A percentile compares a stretch with the other conserved stretches of the same genome.
Conservation (phyloP, 2,329 filamentous ascomycete species). For the Colletotrichum tamarilloi region DNA sequence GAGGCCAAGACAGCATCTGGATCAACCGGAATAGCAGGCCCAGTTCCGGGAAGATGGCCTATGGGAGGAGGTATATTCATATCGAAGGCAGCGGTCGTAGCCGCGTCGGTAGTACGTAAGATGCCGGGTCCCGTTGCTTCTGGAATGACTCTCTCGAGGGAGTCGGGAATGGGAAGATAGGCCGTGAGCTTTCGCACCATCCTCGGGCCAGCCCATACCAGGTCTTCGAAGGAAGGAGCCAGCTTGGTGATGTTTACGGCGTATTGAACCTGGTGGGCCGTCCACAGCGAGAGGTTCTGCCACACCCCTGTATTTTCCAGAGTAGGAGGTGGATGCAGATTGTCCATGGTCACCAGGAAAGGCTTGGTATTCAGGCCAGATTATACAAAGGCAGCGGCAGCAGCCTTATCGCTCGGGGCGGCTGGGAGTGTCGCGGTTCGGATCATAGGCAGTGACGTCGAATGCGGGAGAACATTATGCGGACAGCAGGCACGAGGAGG, state of each 20-base stretch:
- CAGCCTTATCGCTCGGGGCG: constrained; percentile 31
- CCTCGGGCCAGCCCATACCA: constrained; percentile 76
- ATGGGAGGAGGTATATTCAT: constrained; percentile 31
- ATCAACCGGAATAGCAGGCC: constrained; percentile 51
- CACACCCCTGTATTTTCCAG: constrained; percentile 57
- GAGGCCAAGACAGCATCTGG: constrained; percentile 45
- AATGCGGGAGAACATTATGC: constrained; percentile 22
- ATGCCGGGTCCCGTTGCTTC: constrained; percentile 62
- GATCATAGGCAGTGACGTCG: constrained; percentile 24
- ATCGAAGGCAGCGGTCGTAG: constrained; percentile 53
- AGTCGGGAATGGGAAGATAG: constrained; percentile 70
- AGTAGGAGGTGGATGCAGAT: neutral
- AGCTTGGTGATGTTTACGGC: constrained; percentile 68
- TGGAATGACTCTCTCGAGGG: constrained; percentile 70
- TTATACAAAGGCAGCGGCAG: neutral
- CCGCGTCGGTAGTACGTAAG: constrained; percentile 53
- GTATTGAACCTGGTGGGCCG: constrained; percentile 51
- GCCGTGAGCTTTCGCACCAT: constrained; percentile 76
- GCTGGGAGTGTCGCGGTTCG: constrained; percentile 20
- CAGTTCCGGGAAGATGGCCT: neutral
- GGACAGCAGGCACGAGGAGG: neutral
- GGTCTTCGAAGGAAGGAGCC: constrained; percentile 73
- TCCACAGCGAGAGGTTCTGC: constrained; percentile 68
- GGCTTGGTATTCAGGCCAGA: neutral
- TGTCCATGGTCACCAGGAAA: constrained; percentile 25